These are phyloP conservation scores for Acanthamoeba royreba DNA, from an alignment of 208 protist species.

Conservation along the genomic window DNA sequence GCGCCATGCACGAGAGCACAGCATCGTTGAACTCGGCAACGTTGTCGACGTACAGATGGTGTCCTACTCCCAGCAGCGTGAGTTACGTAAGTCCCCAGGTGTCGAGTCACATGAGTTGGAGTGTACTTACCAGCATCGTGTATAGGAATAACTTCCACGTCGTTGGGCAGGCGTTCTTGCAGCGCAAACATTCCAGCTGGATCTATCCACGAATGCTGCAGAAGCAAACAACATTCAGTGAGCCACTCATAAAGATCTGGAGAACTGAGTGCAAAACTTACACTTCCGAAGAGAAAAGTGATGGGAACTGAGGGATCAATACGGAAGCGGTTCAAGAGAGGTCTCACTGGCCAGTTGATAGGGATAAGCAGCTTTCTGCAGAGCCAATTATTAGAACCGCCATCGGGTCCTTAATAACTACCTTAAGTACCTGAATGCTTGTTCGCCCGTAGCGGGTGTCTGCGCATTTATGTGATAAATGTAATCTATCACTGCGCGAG, in stretches of 20 bases:
- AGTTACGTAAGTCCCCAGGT: neutral
- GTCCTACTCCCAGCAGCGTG: neutral
- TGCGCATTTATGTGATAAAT: constrained; percentile 1
- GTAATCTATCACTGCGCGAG: neutral
- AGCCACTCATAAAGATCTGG: no score
- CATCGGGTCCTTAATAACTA: no score
- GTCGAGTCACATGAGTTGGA: neutral
- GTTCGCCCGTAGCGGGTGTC: neutral
- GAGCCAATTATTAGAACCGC: no score
- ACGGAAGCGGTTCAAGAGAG: neutral
- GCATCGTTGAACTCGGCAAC: neutral
- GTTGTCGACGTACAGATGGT: neutral
- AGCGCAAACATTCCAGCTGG: neutral
- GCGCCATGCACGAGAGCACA: neutral
- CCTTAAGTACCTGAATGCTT: neutral
- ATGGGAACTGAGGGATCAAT: neutral
- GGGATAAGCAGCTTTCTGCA: constrained; percentile 29
- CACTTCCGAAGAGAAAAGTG: neutral
- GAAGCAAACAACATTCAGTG: no score
- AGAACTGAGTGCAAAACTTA: no score
- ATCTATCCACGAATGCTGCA: neutral
- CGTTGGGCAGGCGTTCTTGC: neutral
- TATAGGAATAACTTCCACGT: neutral
- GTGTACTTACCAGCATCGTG: neutral
- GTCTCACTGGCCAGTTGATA: neutral